Base-by-base conservation (phyloP, 2,329 filamentous ascomycete genomes). In the Trichoderma sp. region DNA sequence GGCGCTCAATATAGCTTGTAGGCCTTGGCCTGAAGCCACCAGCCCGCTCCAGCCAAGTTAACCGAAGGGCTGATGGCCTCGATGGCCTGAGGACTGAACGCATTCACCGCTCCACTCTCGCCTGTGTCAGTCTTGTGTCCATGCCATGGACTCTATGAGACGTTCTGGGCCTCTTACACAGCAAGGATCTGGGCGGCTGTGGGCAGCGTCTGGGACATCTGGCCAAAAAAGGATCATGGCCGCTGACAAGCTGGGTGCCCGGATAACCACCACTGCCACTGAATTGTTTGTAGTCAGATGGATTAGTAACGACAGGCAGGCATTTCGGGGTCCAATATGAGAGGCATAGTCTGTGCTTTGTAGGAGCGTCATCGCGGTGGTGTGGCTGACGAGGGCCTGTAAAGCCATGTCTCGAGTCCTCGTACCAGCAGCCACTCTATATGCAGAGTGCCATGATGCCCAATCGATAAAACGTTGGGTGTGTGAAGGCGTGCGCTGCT, bases 31-130 rank as follows among this genome's bases (percentile, higher is more conserved):
- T 24, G 13, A 29, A 29, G 19, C 53, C 29, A 56, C 53, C 14
- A 56, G 53, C 31, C 53, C 16, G 24, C 27, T n/a, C 13, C n/a
- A 37, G 24, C n/a, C 63, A 19, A 49, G 37, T 29, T 58, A 58
- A 35, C 63, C 63, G 55, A 66, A 33, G 37, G 16, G 53, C 52
- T 40, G 55, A 58, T 57, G 55, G 53, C 63, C 40, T 47, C 27
- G 47, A 49, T 49, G 24, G 21, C 47, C 47, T 49, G 40, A 31
- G 37, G 40, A 58, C 27, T 52, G 40, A 58, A n/a, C 52, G 63
- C 63, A 59, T 66, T 66, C 63, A 59, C 63, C 63, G 63, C 63
- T 66, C 63, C 63, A 66, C 63, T 49, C 63, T 37, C 63, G 47
- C 21, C 40, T 49, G 53, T 58, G 53, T 64, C 49, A 56, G 52